These are phyloP conservation scores for Hypoxylon sp. DNA, from an alignment of 2,329 filamentous ascomycete genomes.

Conservation along the genomic window DNA sequence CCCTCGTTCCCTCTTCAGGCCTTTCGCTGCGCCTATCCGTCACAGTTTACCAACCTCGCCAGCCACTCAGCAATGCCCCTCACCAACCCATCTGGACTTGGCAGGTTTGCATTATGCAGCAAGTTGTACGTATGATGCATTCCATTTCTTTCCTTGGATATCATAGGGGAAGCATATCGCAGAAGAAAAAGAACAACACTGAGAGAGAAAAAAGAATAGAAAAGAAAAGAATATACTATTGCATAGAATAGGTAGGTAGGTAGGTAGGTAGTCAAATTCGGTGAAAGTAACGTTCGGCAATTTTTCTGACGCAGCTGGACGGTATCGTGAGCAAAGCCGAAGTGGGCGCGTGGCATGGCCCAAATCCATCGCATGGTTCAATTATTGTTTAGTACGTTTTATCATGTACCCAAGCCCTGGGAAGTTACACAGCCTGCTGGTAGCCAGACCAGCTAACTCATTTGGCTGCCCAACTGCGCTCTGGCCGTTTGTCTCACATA, in stretches of 20 bases:
- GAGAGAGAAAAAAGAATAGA: not conserved
- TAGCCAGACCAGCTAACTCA: too few species aligned
- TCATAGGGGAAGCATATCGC: not conserved
- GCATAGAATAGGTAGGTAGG: too few species aligned
- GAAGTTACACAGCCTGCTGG: too few species aligned
- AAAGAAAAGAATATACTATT: slow-evolving; percentile 6
- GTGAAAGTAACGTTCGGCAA: slow-evolving; percentile 24
- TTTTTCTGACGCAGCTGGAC: slow-evolving; percentile 22
- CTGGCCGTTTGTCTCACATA: slow-evolving; percentile 31
- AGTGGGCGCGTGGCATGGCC: slow-evolving; percentile 32
- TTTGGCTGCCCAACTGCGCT: slow-evolving; percentile 32
- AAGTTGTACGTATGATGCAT: slow-evolving; percentile 32
- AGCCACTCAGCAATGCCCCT: slow-evolving; percentile 16
- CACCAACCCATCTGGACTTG: slow-evolving; percentile 21
- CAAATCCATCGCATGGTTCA: slow-evolving; percentile 26
- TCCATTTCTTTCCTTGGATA: slow-evolving; percentile 23
- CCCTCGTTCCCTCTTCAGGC: slow-evolving; percentile 17
- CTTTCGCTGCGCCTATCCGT: slow-evolving; percentile 29
- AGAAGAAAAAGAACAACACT: too few species aligned
- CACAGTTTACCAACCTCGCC: slow-evolving; percentile 23
- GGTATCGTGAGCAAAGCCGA: slow-evolving; percentile 32
- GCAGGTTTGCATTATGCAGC: slow-evolving; percentile 29
- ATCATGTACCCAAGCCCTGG: too few species aligned
- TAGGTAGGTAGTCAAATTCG: too few species aligned
- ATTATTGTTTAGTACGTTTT: too few species aligned